Evolutionary conservation across 2,329 filamentous ascomycete species (phyloP).

Genomic region (Bipolaris bicolor): DNA sequence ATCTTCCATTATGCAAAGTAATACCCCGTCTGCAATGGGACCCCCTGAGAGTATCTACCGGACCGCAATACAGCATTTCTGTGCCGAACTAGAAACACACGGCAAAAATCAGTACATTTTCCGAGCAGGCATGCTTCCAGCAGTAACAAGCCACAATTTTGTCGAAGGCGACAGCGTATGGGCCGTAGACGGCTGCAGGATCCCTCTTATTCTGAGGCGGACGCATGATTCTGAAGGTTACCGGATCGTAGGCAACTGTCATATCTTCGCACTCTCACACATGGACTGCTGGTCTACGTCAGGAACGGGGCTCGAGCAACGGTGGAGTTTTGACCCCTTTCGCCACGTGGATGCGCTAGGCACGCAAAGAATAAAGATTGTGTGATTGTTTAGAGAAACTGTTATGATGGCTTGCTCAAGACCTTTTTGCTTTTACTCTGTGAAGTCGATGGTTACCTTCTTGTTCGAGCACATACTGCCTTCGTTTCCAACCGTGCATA

Average conservation of each 20-base stretch:
- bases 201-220: conserved; percentile 14
- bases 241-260: conserved; percentile 14
- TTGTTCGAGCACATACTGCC: not conserved
- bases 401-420: not conserved
- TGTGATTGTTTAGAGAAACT: conserved; percentile 2
- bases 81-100: conserved; percentile 9
- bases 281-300: conserved; percentile 16
- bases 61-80: conserved; percentile 9
- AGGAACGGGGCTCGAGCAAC: conserved; percentile 12
- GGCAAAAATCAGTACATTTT: conserved; percentile 15
- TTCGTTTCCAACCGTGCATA: too few relatives aligned
- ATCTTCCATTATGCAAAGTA: not conserved
- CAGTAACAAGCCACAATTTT: conserved; percentile 7
- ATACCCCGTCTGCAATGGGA: not conserved
- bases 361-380: conserved; percentile 12
- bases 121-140: conserved; percentile 14
- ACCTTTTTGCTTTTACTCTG: not conserved
- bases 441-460: not conserved
- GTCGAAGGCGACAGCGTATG: conserved; percentile 17
- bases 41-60: not conserved
- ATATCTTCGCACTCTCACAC: conserved; percentile 17
- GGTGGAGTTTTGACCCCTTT: conserved; percentile 22
- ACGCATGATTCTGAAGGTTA: not conserved
- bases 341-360: conserved; percentile 15
- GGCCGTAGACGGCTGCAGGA: conserved; percentile 17